phyloP scores from a whole-genome alignment of 805 yeast species.

The Lachancea meyersii region DNA sequence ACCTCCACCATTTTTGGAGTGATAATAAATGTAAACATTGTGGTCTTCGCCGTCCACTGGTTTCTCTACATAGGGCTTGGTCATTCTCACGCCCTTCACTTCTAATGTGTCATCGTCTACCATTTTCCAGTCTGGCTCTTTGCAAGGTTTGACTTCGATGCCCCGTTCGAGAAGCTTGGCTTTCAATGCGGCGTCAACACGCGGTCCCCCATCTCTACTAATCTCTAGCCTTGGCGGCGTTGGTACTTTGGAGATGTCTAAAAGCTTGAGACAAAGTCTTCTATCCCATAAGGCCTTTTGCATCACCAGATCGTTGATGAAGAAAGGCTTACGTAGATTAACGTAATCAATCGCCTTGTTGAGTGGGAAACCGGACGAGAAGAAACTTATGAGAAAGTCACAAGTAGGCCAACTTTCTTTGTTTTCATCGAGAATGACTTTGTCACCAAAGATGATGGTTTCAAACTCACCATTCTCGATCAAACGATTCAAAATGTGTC shows the following conservation, averaged over 20 bases:
- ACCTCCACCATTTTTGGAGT: constrained; percentile 89
- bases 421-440: constrained; percentile 86
- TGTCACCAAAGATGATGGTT: constrained; percentile 94
- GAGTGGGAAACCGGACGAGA: constrained; percentile 92
- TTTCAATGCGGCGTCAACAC: constrained; percentile 60
- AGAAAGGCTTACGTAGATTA: constrained; percentile 80
- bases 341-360: constrained; percentile 92
- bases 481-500: constrained; percentile 79
- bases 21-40: constrained; percentile 88
- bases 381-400: constrained; percentile 88
- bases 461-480: constrained; percentile 94
- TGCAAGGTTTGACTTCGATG: constrained; percentile 38
- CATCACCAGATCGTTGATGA: constrained; percentile 81
- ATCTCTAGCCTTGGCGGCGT: constrained; percentile 86
- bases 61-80: constrained; percentile 93
- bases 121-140: constrained; percentile 82
- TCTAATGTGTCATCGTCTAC: constrained; percentile 75
- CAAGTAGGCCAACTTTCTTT: constrained; percentile 99
- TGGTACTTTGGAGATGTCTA: constrained; percentile 78
- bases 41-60: constrained; percentile 99
- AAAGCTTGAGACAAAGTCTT: constrained; percentile 70
- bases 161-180: constrained; percentile 57
- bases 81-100: constrained; percentile 64
- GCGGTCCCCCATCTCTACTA: constrained; percentile 95
- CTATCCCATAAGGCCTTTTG: constrained; percentile 98